Conservation (phyloP, 2,329 filamentous ascomycete species). For the Trichoderma sp. region DNA sequence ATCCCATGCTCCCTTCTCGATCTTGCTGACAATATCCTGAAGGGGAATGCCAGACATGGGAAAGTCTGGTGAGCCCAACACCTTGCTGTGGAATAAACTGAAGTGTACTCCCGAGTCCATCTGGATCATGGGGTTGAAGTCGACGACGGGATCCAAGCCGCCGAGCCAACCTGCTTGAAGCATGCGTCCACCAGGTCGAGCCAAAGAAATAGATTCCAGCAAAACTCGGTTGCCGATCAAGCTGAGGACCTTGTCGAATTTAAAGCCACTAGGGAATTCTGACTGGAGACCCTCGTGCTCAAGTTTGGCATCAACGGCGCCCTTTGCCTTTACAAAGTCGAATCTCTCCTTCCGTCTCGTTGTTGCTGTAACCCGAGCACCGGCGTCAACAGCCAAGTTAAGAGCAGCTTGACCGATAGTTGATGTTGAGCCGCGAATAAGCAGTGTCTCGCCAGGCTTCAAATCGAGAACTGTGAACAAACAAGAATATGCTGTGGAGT, state of each 20-base stretch:
- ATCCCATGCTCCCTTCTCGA: constrained; percentile 35
- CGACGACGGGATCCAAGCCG: constrained; percentile 35
- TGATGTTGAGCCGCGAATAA: constrained; percentile 19
- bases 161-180: constrained; percentile 19
- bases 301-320: neutral
- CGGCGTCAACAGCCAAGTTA: constrained; percentile 15
- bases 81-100: constrained; percentile 43
- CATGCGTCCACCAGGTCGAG: constrained; percentile 11
- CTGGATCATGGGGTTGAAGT: constrained; percentile 44
- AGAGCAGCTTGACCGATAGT: constrained; percentile 17
- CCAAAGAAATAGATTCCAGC: constrained; percentile 13
- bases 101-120: constrained; percentile 47
- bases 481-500: constrained; percentile 14
- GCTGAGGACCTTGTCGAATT: constrained; percentile 17
- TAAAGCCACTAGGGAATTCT: neutral
- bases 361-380: constrained; percentile 11
- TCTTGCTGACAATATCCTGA: constrained; percentile 37
- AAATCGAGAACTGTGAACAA: constrained; percentile 8
- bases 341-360: constrained; percentile 3
- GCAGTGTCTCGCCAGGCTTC: neutral
- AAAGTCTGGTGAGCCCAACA: constrained; percentile 37
- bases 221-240: constrained; percentile 15
- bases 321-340: neutral
- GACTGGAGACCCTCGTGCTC: constrained; percentile 1
- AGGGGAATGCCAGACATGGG: constrained; percentile 40